phyloP scores from a whole-genome alignment of 2,329 filamentous ascomycete genomes.

The Podosphaera aphanis region DNA sequence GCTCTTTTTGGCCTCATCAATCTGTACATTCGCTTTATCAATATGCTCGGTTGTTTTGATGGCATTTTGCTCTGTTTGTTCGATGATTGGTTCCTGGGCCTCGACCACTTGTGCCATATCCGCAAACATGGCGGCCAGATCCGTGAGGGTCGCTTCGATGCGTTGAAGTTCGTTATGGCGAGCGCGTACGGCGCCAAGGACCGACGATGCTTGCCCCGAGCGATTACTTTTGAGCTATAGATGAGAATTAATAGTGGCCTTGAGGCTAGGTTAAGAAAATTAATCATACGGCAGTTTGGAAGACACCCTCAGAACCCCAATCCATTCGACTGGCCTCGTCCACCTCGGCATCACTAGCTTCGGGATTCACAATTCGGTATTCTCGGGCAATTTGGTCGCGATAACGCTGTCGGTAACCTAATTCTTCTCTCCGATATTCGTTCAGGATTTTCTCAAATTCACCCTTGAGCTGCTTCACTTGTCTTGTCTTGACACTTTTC shows the following conservation, averaged over 20 bases:
- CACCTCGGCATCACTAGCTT: conserved; percentile 53
- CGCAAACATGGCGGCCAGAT: conserved; percentile 47
- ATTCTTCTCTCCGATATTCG: conserved; percentile 48
- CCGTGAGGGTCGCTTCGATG: conserved; percentile 52
- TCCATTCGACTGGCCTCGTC: conserved; percentile 43
- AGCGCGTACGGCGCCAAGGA: conserved; percentile 56
- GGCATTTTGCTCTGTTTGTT: conserved; percentile 40
- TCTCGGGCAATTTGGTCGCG: conserved; percentile 59
- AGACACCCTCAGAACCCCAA: conserved; percentile 59
- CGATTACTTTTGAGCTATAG: conserved; percentile 50
- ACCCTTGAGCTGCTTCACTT: conserved; percentile 49
- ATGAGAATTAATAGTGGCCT: conserved; percentile 6
- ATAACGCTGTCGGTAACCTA: conserved; percentile 45
- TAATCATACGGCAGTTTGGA: conserved; percentile 51
- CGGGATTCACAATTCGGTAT: conserved; percentile 60
- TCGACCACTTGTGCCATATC: conserved; percentile 54
- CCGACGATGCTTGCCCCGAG: conserved; percentile 45
- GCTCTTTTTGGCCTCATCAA: conserved; percentile 42
- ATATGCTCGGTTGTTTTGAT: conserved; percentile 41
- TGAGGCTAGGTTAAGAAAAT: neutral
- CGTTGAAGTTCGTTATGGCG: conserved; percentile 65
- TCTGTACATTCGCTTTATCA: conserved; percentile 43
- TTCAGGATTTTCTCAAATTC: conserved; percentile 50
- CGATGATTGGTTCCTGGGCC: conserved; percentile 42
- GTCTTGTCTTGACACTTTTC: conserved; percentile 45